Conservation (phyloP, 1,284 basidiomycete species). For the Cryptococcus neoformans region DNA sequence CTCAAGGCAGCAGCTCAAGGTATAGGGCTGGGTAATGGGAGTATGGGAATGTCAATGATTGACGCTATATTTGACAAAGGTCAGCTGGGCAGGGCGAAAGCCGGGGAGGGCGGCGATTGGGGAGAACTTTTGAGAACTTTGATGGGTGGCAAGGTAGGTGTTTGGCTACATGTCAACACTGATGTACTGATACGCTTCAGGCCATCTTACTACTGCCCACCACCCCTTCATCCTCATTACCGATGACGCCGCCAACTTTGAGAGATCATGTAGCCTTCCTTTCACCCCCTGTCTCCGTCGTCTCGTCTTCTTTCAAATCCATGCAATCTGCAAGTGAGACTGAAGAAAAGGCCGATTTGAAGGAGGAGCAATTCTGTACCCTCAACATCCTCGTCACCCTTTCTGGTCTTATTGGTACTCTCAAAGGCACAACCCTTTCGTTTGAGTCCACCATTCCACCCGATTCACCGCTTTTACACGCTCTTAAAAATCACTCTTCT, state of each 20-base stretch:
- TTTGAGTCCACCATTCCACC: slow-evolving; percentile 54
- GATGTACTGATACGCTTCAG: slow-evolving; percentile 47
- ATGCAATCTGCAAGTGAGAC: slow-evolving; percentile 10
- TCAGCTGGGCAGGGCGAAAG: slow-evolving; percentile 61
- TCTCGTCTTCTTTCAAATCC: slow-evolving; percentile 12
- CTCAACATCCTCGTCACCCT: slow-evolving; percentile 62
- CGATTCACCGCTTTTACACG: slow-evolving; percentile 60
- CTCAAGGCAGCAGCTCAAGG: slow-evolving; percentile 73
- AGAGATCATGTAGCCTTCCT: slow-evolving; percentile 69
- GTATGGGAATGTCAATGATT: slow-evolving; percentile 77
- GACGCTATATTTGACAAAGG: slow-evolving; percentile 69
- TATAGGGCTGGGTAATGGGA: slow-evolving; percentile 65
- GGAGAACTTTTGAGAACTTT: slow-evolving; percentile 66
- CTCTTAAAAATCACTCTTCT: slow-evolving; percentile 57
- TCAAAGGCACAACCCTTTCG: slow-evolving; percentile 46
- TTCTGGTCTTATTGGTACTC: slow-evolving; percentile 70
- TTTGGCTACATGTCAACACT: neutral
- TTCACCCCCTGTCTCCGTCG: slow-evolving; percentile 20
- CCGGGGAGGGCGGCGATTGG: slow-evolving; percentile 62
- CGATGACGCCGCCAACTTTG: slow-evolving; percentile 68
- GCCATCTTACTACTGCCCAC: slow-evolving; percentile 73
- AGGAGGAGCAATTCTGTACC: slow-evolving; percentile 1
- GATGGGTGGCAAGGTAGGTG: slow-evolving; percentile 64
- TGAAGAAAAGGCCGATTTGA: neutral
- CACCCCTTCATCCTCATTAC: slow-evolving; percentile 52